Conservation (phyloP, 23 red algal genomes). For the Porphyridium purpureum region DNA sequence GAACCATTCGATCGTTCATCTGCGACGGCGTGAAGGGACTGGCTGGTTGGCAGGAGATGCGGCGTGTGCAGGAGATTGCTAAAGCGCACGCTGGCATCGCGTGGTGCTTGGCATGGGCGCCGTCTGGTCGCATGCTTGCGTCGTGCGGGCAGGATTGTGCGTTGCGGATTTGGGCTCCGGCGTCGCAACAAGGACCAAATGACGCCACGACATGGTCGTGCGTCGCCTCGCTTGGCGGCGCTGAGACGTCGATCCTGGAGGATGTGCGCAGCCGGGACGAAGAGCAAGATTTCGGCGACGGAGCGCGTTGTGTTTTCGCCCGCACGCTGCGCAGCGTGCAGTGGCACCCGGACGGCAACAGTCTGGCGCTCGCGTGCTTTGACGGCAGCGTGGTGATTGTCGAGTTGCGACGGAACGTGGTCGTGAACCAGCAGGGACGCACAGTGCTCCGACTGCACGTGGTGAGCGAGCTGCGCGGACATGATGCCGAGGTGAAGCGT, state of each 20-base stretch:
- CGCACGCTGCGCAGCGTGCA: conserved; percentile 34
- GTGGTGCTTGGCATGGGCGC: conserved; percentile 77
- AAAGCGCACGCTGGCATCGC: conserved; percentile 28
- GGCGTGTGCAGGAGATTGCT: too few relatives aligned
- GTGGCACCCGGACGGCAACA: conserved; percentile 39
- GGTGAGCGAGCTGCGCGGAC: conserved; percentile 5
- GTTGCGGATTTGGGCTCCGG: conserved; percentile 39
- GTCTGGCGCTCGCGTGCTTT: conserved; percentile 66
- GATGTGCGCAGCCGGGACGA: too few relatives aligned
- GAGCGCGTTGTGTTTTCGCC: conserved; percentile 13
- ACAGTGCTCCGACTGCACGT: conserved; percentile 2
- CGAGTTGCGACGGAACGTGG: conserved; percentile 23
- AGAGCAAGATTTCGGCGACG: not conserved
- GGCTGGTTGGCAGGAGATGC: too few relatives aligned
- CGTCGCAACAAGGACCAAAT: not conserved
- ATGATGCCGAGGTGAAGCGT: conserved; percentile 63
- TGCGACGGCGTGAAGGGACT: too few relatives aligned
- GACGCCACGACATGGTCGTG: conserved; percentile 13
- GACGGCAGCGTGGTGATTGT: conserved; percentile 44
- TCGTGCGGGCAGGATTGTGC: conserved; percentile 52
- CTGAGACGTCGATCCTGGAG: too few relatives aligned
- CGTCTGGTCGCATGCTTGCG: conserved; percentile 29
- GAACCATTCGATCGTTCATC: too few relatives aligned
- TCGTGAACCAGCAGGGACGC: not conserved
- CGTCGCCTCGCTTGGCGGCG: conserved; percentile 11